A percentile compares a stretch with the other conserved stretches of the same genome.
Evolutionary conservation across 139 green algal species (phyloP).

Genomic region (Spirogloea muscicola): DNA sequence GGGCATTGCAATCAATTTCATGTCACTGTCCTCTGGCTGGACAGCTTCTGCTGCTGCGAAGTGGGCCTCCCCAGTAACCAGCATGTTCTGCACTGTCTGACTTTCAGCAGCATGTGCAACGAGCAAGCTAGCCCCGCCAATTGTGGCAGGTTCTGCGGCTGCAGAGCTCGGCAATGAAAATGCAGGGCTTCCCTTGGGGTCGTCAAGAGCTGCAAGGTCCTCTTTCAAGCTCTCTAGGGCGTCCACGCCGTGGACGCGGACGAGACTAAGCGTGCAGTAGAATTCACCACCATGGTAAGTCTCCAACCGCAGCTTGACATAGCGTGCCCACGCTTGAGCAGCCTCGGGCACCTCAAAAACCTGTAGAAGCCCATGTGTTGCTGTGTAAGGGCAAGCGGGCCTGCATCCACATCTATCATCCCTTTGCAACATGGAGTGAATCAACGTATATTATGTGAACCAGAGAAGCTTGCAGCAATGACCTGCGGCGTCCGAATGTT

Average conservation of each 20-base stretch:
- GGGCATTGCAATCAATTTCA: background rate
- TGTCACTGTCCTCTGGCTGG: background rate
- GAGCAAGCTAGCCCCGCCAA: background rate
- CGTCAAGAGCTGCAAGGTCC: constrained; percentile 51
- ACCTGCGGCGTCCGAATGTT: constrained; percentile 42
- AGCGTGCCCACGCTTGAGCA: constrained; percentile 39
- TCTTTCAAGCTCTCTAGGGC: constrained; percentile 49
- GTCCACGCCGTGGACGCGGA: constrained; percentile 53
- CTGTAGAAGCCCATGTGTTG: no score
- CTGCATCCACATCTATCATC: no score
- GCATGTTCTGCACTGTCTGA: background rate
- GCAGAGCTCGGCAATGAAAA: background rate
- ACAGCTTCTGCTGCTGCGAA: background rate
- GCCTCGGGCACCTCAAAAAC: no score
- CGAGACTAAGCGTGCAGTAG: constrained; percentile 52
- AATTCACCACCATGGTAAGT: constrained; percentile 47
- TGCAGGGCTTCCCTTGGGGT: background rate
- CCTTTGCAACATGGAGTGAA: no score
- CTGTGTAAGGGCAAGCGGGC: no score
- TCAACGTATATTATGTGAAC: no score
- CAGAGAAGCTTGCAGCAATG: no score
- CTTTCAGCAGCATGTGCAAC: background rate
- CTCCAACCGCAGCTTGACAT: constrained; percentile 44
- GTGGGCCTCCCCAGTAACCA: background rate
- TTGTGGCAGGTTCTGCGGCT: background rate